These are phyloP conservation scores for Schwanniomyces yamadae DNA, from an alignment of 805 yeast genomes.

Conservation along the genomic window DNA sequence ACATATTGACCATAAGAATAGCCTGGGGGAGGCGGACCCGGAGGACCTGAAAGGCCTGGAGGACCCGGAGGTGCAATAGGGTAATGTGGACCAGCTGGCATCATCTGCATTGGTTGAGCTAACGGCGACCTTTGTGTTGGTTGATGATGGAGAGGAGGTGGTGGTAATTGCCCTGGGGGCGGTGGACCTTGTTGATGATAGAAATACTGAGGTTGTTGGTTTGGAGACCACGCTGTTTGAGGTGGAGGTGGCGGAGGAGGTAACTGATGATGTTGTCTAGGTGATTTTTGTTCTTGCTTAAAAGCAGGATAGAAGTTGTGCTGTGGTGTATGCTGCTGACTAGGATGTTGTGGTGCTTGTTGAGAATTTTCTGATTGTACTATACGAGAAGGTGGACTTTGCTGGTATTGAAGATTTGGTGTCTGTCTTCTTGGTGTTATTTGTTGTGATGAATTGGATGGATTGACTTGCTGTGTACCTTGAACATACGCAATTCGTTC, in stretches of 20 bases:
- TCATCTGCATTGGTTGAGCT: constrained; percentile 12
- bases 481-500: constrained; percentile 41
- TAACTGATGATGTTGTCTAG: constrained; percentile 21
- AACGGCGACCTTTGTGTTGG: constrained; percentile 9
- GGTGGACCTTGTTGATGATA: constrained; percentile 19
- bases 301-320: constrained; percentile 12
- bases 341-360: constrained; percentile 10
- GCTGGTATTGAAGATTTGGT: constrained; percentile 10
- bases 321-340: constrained; percentile 13
- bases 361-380: constrained; percentile 11
- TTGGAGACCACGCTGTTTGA: constrained; percentile 27
- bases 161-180: constrained; percentile 9
- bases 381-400: constrained; percentile 9
- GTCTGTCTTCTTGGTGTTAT: constrained; percentile 7
- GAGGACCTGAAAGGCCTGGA: constrained; percentile 20
- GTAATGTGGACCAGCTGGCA: constrained; percentile 15
- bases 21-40: constrained; percentile 33
- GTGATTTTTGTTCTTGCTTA: constrained; percentile 14
- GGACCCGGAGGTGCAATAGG: constrained; percentile 16
- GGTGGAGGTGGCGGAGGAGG: constrained; percentile 27
- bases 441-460: constrained; percentile 2
- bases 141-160: constrained; percentile 10
- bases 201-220: constrained; percentile 19
- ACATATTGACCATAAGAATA: constrained; percentile 38
- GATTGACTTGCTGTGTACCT: constrained; percentile 11